Percentiles rank a stretch among this genome's conserved stretches.
These are phyloP conservation scores for Magnolia kwangsiensis DNA, from an alignment of 164 flowering plant species.

Conservation along the genomic window DNA sequence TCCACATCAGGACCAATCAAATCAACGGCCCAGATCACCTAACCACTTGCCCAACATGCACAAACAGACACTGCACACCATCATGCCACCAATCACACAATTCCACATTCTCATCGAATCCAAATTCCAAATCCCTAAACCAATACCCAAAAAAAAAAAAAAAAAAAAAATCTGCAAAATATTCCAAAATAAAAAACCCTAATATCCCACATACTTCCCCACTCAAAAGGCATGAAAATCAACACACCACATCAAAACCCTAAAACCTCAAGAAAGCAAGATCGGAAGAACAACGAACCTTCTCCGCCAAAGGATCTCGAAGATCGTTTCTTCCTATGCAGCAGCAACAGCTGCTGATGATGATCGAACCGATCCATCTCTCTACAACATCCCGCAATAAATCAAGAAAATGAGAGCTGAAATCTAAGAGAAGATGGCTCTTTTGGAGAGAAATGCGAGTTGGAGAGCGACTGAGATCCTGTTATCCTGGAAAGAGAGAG, in stretches of 20 bases:
- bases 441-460: neutral
- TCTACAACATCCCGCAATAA: neutral
- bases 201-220: neutral
- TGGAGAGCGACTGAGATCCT: neutral
- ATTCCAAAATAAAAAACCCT: neutral
- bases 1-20: neutral
- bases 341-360: neutral
- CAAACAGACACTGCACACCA: neutral
- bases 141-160: neutral
- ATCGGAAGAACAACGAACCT: neutral
- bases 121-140: neutral
- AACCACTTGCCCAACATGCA: neutral
- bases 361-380: neutral
- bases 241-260: neutral
- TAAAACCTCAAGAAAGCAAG: neutral
- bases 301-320: neutral
- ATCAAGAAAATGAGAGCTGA: neutral
- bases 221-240: neutral
- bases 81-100: neutral
- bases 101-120: neutral
- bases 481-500: neutral
- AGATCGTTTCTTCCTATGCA: neutral
- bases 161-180: neutral
- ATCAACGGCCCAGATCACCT: neutral
- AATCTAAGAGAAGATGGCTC: neutral